phyloP scores from a whole-genome alignment of 345 rosid species.

The Acer saccharum region DNA sequence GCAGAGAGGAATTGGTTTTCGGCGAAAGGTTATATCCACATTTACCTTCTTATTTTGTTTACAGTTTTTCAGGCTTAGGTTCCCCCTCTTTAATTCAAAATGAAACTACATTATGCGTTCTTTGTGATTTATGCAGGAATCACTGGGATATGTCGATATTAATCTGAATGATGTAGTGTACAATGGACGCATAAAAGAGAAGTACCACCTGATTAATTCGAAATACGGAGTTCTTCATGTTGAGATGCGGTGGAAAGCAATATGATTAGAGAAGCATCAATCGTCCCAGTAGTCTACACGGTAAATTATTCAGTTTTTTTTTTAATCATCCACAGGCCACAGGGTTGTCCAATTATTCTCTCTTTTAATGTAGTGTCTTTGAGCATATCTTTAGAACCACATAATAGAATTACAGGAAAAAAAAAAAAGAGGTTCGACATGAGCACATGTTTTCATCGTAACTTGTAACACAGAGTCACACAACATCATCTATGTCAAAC shows the following conservation, averaged over 20 bases:
- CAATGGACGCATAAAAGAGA: constrained; percentile 77
- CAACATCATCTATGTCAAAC: background rate
- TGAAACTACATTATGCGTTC: background rate
- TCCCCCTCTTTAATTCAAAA: background rate
- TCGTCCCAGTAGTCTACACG: background rate
- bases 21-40: constrained; percentile 29
- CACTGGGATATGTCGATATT: constrained; percentile 70
- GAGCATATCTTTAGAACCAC: background rate
- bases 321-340: background rate
- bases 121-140: constrained; percentile 41
- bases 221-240: constrained; percentile 65
- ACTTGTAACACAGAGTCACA: background rate
- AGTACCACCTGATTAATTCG: constrained; percentile 73
- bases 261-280: constrained; percentile 41
- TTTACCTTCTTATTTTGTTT: background rate
- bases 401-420: background rate
- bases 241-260: constrained; percentile 64
- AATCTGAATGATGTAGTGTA: constrained; percentile 64
- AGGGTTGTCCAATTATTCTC: background rate
- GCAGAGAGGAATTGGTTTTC: constrained; percentile 22
- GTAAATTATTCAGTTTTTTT: background rate
- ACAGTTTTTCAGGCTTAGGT: background rate
- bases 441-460: background rate
- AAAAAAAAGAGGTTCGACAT: background rate
- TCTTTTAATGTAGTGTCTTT: no score